Conservation (phyloP, 768 basidiomycete genomes). For the Naganishia kalamii region DNA sequence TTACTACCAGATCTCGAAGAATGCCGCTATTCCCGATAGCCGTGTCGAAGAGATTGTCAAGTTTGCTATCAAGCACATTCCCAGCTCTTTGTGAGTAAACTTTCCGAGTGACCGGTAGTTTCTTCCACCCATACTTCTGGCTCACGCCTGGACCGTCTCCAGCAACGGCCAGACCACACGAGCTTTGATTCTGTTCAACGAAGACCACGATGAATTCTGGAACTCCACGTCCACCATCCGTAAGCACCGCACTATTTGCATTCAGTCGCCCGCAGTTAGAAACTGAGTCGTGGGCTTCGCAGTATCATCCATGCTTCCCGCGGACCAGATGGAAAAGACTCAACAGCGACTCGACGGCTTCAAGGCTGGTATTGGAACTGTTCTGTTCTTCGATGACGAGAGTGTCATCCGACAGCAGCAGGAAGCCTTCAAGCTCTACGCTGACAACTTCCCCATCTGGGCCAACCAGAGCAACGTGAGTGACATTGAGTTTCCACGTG, state of each 20-base stretch:
- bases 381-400: constrained; percentile 47
- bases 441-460: constrained; percentile 33
- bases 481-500: neutral
- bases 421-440: constrained; percentile 35
- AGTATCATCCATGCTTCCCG: constrained; percentile 19
- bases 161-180: constrained; percentile 46
- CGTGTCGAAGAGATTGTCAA: constrained; percentile 43
- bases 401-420: constrained; percentile 26
- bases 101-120: neutral
- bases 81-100: constrained; percentile 35
- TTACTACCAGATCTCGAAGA: constrained; percentile 41
- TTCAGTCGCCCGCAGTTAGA: too few species aligned
- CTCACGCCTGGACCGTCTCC: too few species aligned
- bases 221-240: constrained; percentile 28
- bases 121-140: neutral
- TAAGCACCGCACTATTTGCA: constrained; percentile 13
- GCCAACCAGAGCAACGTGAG: constrained; percentile 36
- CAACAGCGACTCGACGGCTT: constrained; percentile 35
- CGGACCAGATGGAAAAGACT: constrained; percentile 18
- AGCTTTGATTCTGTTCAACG: constrained; percentile 43
- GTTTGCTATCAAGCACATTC: constrained; percentile 43
- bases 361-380: constrained; percentile 44
- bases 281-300: too few species aligned
- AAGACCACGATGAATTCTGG: constrained; percentile 41
- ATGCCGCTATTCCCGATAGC: constrained; percentile 37